These are phyloP conservation scores for Agaricus blazei DNA, from an alignment of 768 basidiomycete species.

Conservation along the genomic window DNA sequence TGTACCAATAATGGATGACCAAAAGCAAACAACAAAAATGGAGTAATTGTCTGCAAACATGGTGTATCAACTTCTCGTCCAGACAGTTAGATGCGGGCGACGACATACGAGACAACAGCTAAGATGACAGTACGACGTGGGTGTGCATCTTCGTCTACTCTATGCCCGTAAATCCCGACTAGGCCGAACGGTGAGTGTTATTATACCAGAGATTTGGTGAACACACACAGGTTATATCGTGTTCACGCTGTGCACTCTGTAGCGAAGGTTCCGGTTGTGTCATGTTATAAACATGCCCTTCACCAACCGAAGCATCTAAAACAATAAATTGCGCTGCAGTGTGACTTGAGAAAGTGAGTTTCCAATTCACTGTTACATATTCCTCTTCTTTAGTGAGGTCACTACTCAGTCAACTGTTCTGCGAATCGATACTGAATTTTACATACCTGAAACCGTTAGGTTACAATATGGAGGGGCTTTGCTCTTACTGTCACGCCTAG, in stretches of 20 bases:
- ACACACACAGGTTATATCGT: slow-evolving; percentile 23
- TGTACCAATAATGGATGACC: slow-evolving; percentile 28
- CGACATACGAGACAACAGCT: slow-evolving; percentile 14
- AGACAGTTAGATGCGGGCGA: neutral
- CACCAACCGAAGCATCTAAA: slow-evolving; percentile 6
- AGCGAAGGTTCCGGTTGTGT: slow-evolving; percentile 18
- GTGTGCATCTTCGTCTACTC: slow-evolving; percentile 23
- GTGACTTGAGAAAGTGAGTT: slow-evolving; percentile 23
- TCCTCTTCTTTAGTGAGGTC: slow-evolving; percentile 13
- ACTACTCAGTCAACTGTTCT: no score
- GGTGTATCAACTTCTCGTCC: no score
- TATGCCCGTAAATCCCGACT: slow-evolving; percentile 25
- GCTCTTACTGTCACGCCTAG: no score
- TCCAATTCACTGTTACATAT: slow-evolving; percentile 28
- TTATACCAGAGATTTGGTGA: neutral
- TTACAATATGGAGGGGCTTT: no score
- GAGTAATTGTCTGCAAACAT: slow-evolving; percentile 12
- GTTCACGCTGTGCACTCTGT: slow-evolving; percentile 15
- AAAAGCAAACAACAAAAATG: slow-evolving; percentile 11
- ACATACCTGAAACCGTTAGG: no score
- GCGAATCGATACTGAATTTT: no score
- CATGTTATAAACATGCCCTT: slow-evolving; percentile 10
- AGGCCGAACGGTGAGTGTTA: neutral
- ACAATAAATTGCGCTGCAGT: slow-evolving; percentile 18
- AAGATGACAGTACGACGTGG: slow-evolving; percentile 18